Evolutionary conservation across 2,329 filamentous ascomycete genomes (phyloP), one percentile per base, ranked within the genome.

Genomic region (Lecanicillium sp.): DNA sequence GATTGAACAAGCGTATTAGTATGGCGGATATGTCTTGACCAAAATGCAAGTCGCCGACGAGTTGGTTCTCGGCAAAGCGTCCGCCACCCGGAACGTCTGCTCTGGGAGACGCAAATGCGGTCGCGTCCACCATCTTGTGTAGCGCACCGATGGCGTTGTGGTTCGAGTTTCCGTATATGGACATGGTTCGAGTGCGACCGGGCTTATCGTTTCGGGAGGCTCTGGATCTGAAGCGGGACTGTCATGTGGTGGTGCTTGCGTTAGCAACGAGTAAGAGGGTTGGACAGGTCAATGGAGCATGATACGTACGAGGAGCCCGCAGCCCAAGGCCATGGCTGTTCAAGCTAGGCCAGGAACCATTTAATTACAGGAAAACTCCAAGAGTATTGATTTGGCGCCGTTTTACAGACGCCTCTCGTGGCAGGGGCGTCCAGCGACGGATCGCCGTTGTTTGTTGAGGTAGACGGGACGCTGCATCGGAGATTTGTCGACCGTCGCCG

Each of bases 11-110:
- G 30, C 57, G 58, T 38, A 64, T 56, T 17, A 80, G 54, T 37
- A 70, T 64, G 20, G 60, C 64, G 45, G 68, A 65, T 42, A 78
- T 68, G 18, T 63, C 59, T 29, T 66, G 62, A 40, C 64, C 74
- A 29, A 77, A 55, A 33, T 68, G 62, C 19, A 68, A 49, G 11
- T 63, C 53, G 31, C 49, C 46, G 12, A 46, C 43, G 33, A 32
- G 42, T 31, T 13, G 39, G 35, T 41, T 33, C 41, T 44, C 34
- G 34, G 42, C 14, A 41, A 47, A 49, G 44, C 44, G 49, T 20
- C 49, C 48, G 36, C 49, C 53, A 25, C 51, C n/a, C n/a, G n/a
- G 59, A 35, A 49, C 51, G 35, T 50, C 48, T 38, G 54, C 41
- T 32, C 52, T 46, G 20, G 57, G 52, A 41, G 48, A 37, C 44